Conservation (phyloP, 2,329 filamentous ascomycete genomes). For the Colletotrichum aenigma region DNA sequence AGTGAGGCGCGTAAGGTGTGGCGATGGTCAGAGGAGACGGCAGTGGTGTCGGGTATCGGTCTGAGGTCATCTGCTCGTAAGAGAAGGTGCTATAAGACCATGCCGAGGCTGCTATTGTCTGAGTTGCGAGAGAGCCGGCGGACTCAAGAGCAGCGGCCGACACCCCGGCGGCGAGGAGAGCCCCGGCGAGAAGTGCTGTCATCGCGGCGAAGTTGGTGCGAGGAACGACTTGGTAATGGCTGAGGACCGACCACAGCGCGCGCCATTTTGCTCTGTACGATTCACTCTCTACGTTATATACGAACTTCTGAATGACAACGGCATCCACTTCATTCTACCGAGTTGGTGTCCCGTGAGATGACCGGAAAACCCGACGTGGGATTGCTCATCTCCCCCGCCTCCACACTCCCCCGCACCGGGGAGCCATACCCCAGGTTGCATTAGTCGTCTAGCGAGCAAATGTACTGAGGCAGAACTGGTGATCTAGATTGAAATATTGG, state of each 20-base stretch:
- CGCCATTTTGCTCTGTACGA: not conserved
- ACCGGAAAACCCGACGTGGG: not conserved
- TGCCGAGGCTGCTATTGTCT: not conserved
- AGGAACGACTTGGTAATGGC: not conserved
- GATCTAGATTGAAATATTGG: not conserved
- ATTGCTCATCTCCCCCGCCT: not conserved
- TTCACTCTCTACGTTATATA: not conserved
- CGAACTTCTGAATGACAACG: not conserved
- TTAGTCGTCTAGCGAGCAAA: not conserved
- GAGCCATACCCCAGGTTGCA: not conserved
- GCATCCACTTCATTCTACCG: not conserved
- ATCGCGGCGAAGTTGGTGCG: not conserved
- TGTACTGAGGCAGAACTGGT: not conserved
- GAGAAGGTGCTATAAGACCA: slow-evolving; percentile 2
- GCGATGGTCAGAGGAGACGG: not conserved
- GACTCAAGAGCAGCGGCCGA: not conserved
- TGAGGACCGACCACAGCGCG: not conserved
- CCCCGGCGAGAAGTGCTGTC: not conserved
- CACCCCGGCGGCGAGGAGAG: not conserved
- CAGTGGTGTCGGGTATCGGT: not conserved
- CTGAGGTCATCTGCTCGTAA: not conserved
- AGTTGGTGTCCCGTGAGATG: not conserved
- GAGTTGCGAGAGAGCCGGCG: not conserved
- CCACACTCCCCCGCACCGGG: not conserved
- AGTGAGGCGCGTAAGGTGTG: not conserved